Evolutionary conservation across 371 early-diverging fungal species (phyloP).

Genomic region (Zychaea mexicana): DNA sequence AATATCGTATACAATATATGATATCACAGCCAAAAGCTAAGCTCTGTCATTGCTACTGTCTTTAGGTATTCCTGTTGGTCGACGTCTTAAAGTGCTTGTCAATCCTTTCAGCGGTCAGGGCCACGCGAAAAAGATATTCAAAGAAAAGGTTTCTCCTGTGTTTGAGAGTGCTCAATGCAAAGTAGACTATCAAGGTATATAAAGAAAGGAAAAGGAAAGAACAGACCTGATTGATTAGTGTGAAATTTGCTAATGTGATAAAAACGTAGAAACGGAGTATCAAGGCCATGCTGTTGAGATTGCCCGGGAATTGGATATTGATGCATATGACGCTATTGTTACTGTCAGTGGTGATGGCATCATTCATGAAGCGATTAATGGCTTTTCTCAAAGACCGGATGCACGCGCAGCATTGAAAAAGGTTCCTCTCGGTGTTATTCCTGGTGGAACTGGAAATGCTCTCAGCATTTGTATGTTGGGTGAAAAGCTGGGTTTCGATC

Average conservation of each 20-base stretch:
- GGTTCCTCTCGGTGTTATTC: constrained; percentile 68
- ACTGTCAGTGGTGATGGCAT: constrained; percentile 83
- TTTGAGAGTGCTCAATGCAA: constrained; percentile 65
- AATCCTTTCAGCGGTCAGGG: constrained; percentile 82
- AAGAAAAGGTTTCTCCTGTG: constrained; percentile 63
- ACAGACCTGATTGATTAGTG: neutral
- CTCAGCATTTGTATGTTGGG: constrained; percentile 58
- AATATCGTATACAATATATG: neutral
- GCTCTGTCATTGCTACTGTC: too few species aligned
- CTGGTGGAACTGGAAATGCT: constrained; percentile 66
- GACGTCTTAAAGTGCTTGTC: constrained; percentile 60
- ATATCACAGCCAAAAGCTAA: too few species aligned
- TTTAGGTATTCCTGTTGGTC: constrained; percentile 31
- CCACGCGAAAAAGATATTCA: constrained; percentile 60
- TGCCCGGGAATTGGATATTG: constrained; percentile 56
- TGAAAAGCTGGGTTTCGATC: constrained; percentile 52
- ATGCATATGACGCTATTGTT: constrained; percentile 60
- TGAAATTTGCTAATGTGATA: neutral
- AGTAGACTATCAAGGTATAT: constrained; percentile 59
- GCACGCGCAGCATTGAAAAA: constrained; percentile 51
- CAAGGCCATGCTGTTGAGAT: constrained; percentile 70
- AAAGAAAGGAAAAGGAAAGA: neutral
- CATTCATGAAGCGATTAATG: constrained; percentile 80
- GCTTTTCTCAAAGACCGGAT: constrained; percentile 69
- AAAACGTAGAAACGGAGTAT: constrained; percentile 57